Evolutionary conservation across 305 asterid genomes (phyloP), one percentile per base, ranked within the genome.

Genomic region (Solanum chacoense): DNA sequence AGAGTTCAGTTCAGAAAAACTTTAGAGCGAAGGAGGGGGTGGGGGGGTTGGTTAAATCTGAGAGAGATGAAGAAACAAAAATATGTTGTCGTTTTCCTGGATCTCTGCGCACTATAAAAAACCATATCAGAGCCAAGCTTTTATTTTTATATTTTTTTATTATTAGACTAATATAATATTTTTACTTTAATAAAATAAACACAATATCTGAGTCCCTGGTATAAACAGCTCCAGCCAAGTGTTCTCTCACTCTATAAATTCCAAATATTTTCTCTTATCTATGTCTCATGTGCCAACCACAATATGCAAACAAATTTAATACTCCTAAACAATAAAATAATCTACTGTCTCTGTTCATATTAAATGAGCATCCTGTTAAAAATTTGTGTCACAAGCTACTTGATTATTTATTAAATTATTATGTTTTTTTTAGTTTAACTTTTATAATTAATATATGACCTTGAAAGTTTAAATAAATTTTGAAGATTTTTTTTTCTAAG

Each of bases 31-130:
- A 31, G 16, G 1, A 11, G 59, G 14, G 59, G 9, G 11, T 0
- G 63, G 2, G 40, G 32, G 31, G 14, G 10, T 36, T 90, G 32
- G 84, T 78, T 93, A 89, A 90, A 93, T 91, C 93, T 88, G 91
- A 40, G 85, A 71, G 89, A 42, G 80, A 81, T 88, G 91, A 87
- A 75, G 90, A 71, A 77, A 88, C 72, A 89, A 32, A 89, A 32
- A 90, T 88, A 78, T 72, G 87, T 18, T 86, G 91, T 90, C 91
- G 83, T 89, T 88, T 77, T 77, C 72, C 71, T 45, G 75, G 85
- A 75, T 87, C 89, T 50, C 85, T 75, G 32, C 83, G 67, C 89
- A 31, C 89, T 16, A 37, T 4, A n/a, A 12, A 37, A 22, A 12
- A 80, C 86, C 73, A 50, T 81, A 26, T 6, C 38, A 28, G 14